Conservation (phyloP, 2,329 filamentous ascomycete genomes). For the Teratosphaeria destructans region DNA sequence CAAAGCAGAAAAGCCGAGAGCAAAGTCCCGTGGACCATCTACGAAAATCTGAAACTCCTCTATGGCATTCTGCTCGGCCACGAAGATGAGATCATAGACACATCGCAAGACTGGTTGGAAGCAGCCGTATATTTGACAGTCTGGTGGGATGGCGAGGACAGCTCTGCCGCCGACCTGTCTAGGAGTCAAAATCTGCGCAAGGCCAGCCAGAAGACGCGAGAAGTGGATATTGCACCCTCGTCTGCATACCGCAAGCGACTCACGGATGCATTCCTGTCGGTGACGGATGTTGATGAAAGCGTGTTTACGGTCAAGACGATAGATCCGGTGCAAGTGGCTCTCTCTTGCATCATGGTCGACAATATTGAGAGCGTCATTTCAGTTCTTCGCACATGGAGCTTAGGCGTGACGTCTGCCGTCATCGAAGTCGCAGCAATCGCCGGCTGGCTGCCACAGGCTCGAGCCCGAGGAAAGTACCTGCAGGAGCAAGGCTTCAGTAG, state of each 20-base stretch:
- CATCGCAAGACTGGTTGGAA: slow-evolving; percentile 85
- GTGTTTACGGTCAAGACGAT: slow-evolving; percentile 65
- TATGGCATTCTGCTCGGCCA: slow-evolving; percentile 75
- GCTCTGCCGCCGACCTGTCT: slow-evolving; percentile 30
- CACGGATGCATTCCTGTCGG: slow-evolving; percentile 55
- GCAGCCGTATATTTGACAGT: slow-evolving; percentile 71
- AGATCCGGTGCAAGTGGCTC: slow-evolving; percentile 65
- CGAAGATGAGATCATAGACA: slow-evolving; percentile 61
- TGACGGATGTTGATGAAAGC: slow-evolving; percentile 54
- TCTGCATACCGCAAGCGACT: slow-evolving; percentile 67
- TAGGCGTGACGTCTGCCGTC: slow-evolving; percentile 65
- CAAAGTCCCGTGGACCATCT: slow-evolving; percentile 80
- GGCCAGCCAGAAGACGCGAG: slow-evolving; percentile 31
- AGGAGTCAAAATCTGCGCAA: slow-evolving; percentile 26
- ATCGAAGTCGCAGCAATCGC: slow-evolving; percentile 77
- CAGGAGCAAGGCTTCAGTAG: slow-evolving; percentile 60
- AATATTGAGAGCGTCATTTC: slow-evolving; percentile 67
- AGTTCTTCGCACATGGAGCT: slow-evolving; percentile 68
- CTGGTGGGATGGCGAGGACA: slow-evolving; percentile 76
- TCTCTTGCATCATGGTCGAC: slow-evolving; percentile 74
- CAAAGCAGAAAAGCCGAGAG: slow-evolving; percentile 67
- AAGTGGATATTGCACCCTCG: slow-evolving; percentile 43
- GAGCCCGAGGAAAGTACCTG: slow-evolving; percentile 38
- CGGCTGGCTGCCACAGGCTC: slow-evolving; percentile 63
- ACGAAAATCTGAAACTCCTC: slow-evolving; percentile 69